Evolutionary conservation across 768 basidiomycete genomes (phyloP), one percentile per base, ranked within the genome.

Genomic region (Hypsizygus marmoreus): DNA sequence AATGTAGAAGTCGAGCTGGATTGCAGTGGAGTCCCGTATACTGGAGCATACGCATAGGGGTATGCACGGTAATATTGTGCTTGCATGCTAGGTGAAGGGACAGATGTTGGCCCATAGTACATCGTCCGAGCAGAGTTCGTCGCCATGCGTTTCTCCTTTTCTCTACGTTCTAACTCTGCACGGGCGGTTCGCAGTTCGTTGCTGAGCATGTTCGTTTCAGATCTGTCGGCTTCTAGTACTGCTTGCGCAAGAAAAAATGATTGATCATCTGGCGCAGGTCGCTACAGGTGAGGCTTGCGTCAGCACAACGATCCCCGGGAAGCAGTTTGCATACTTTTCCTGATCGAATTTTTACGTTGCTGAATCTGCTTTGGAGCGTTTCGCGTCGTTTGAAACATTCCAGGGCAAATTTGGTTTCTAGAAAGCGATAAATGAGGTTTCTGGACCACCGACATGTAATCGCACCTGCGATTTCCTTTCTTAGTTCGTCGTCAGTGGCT

Each of bases 401-500:
- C 46, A 91, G 53, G 2, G 87, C 86, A 59, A 86, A 81, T 53
- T 71, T 78, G 1, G 87, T 89, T 44, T 85, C 89, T 91, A 54
- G 19, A 50, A 33, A 11, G 43, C 10, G 19, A 49, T 55, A 10
- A 47, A 14, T 45, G 24, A 31, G 7, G 24, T 26, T 23, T 30
- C 29, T 39, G 25, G 32, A 28, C n/a, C 45, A 50, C 53, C 42
- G 24, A 43, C 9, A 47, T 20, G 30, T 36, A 8, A 16, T 24
- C 48, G 46, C 44, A 69, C 87, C 84, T 75, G 55, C 68, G 65
- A 71, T 78, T 67, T 74, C 84, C 33, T 73, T 68, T 44, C 63
- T 63, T 12, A 76, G 58, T 39, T 78, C 75, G 20, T 65, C 53
- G 23, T 62, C 61, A 13, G 62, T 71, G 3, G 79, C 84, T 55